Evolutionary conservation across 106 monocot genomes (phyloP), one percentile per base, ranked within the genome.

Genomic region (Alisma plantagoaquatica): DNA sequence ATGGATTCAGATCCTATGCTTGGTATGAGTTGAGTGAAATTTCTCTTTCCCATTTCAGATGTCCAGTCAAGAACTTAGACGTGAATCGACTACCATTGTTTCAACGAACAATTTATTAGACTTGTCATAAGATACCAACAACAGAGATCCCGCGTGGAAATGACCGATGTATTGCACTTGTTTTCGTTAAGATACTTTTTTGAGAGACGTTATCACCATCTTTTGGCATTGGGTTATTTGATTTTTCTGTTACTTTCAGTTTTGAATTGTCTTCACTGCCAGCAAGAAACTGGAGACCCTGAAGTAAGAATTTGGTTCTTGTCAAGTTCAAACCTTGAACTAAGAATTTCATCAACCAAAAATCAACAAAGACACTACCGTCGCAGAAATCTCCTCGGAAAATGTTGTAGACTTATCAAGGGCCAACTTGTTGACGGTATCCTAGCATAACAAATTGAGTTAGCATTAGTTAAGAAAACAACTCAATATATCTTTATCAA

Each of bases 231-330:
- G 22, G 47, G 16, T 45, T 43, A 20, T 42, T 46, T 46, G 38
- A 18, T 44, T 64, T n/a, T n/a, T n/a, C n/a, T 73, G 22, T 10
- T 3, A 23, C 60, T 31, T 9, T 56, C 61, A 15, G 19, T 19
- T 72, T 72, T 41, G 42, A 56, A 30, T 50, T 29, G 15, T 68
- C 62, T 3, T 47, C 14, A 29, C 46, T 21, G 27, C 77, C 77
- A 6, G 71, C 59, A 52, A 90, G 56, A 66, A 68, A 83, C 69
- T 74, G 74, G 21, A 90, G 68, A 1, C 90, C 90, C 90, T 90
- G 20, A 23, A 58, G 25, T 33, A 44, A 47, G 22, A 23, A 3
- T 35, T n/a, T n/a, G 25, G 3, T 24, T 25, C 2, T 17, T 43
- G n/a, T 24, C 0, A 54, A 12, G 17, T 17, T 54, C 14, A 38